Base-by-base conservation (phyloP, 2,329 filamentous ascomycete species). In the Plectosphaerella sp. region DNA sequence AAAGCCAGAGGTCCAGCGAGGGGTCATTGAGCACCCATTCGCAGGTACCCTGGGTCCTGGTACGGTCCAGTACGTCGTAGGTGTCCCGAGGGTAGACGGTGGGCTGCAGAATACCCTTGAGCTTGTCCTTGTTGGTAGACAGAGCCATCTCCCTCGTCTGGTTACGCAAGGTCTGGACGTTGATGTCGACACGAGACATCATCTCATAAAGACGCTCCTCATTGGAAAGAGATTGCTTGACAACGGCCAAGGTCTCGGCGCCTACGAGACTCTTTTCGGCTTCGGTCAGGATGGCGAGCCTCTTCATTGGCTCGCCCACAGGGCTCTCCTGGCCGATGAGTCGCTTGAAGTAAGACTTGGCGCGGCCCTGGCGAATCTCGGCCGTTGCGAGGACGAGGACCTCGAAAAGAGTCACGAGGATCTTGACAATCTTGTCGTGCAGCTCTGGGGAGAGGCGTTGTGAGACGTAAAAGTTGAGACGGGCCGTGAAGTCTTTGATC, bases 1-100 rank as follows among this genome's bases (percentile, higher is more conserved):
- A 53, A 0, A 74, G 35, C 74, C 75, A 78, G 0, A 62, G 57
- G 9, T 66, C 62, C 18, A 77, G 62, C 0, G 66, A 60, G 1
- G 65, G 60, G 52, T 78, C 74, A 1, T 64, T 51, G 3, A 71
- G 60, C 9, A 78, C 62, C 75, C 75, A 78, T 39, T 76, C 69
- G 22, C 76, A 75, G 0, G 75, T 78, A 0, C 67, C 69, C 1
- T 64, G 61, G 0, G 75, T 67, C 5, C 69, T 63, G 1, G 66
- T 66, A 51, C 70, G 72, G 20, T 65, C 68, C 45, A 77, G 73
- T 20, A 66, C 64, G 4, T 65, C 64, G 52, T 68, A 76, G 22
- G 64, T 68, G 51, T 78, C 75, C 16, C 72, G 66, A 0, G 74
- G 67, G 22, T 68, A 73, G 0, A 70, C 71, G 0, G 72, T 74